phyloP scores from a whole-genome alignment of 108 stramenopile species.

The Cyclotella choctawhatcheeana region DNA sequence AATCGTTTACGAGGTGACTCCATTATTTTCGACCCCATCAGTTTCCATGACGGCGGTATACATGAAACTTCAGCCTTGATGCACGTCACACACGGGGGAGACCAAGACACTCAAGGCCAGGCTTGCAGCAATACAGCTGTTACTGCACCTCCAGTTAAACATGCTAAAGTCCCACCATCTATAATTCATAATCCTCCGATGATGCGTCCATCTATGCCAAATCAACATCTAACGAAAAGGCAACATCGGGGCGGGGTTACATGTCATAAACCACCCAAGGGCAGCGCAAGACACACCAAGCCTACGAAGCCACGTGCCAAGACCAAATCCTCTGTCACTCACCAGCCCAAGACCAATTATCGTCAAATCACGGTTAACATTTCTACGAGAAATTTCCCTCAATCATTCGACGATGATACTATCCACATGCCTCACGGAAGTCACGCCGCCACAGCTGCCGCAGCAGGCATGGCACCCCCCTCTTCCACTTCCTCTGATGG shows the following conservation, averaged over 20 bases:
- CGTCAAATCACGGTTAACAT: constrained; percentile 7
- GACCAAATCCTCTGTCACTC: background rate
- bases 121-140: too few relatives aligned
- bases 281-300: background rate
- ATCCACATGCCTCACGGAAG: constrained; percentile 65
- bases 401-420: constrained; percentile 21
- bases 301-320: constrained; percentile 6
- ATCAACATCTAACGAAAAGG: background rate
- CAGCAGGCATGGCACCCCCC: constrained; percentile 24
- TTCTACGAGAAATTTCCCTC: constrained; percentile 17
- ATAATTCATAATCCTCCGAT: constrained; percentile 13
- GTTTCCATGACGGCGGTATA: constrained; percentile 90
- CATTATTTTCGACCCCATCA: constrained; percentile 89
- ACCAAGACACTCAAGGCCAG: background rate
- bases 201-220: background rate
- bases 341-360: background rate
- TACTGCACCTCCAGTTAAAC: background rate
- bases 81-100: constrained; percentile 23
- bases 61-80: constrained; percentile 82
- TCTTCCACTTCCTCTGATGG: constrained; percentile 13
- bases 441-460: constrained; percentile 57
- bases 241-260: background rate
- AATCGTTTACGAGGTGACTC: constrained; percentile 86
- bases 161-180: constrained; percentile 3
- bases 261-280: background rate